Base-by-base conservation (phyloP, 176 grass and related monocot genomes). In the Phyllostachys edulis region DNA sequence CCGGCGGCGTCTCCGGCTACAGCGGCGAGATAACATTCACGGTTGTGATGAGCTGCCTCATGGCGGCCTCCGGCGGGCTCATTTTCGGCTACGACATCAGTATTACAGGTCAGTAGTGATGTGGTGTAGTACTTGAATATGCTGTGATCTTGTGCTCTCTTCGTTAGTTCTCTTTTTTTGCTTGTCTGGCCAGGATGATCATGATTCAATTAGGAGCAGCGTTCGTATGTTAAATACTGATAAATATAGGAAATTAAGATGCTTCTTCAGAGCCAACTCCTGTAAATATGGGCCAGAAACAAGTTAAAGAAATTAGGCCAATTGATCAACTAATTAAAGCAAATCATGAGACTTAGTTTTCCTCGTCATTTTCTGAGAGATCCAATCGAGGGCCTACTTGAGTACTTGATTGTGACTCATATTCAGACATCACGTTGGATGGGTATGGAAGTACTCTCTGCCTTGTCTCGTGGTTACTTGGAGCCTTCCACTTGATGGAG, bases 81-180 rank as follows among this genome's bases (percentile, higher is more conserved):
- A 94, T 94, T 46, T 94, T 94, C 68, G 89, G 92, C 8, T 94
- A 94, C 84, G 89, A 94, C 73, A 92, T 94, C 77, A 90, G 92
- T 10, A 85, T 94, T 32, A 91, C 92, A 87, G 92, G 92, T 89
- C 55, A 85, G 88, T 29, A 85, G 88, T 29, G 10, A 23, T 21
- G 13, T 21, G 5, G n/a, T 49, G 34, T 54, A 20, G 34, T 54
- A 20, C 52, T 24, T 39, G 20, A 20, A 21, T 4, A 26, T 10
- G 47, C 9, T 16, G 7, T 57, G 36, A 21, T 52, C 32, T 34
- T 82, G 40, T 76, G 46, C 32, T 55, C 21, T 52, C 29, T 11
- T 54, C 3, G 9, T 38, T 9, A 5, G 1, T 26, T 57, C 18
- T 67, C 41, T 7, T 27, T 10, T 7, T 7, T 7, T 47, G 20